Conservation (phyloP, 139 green algal genomes). For the Chlamydomonas applanata region DNA sequence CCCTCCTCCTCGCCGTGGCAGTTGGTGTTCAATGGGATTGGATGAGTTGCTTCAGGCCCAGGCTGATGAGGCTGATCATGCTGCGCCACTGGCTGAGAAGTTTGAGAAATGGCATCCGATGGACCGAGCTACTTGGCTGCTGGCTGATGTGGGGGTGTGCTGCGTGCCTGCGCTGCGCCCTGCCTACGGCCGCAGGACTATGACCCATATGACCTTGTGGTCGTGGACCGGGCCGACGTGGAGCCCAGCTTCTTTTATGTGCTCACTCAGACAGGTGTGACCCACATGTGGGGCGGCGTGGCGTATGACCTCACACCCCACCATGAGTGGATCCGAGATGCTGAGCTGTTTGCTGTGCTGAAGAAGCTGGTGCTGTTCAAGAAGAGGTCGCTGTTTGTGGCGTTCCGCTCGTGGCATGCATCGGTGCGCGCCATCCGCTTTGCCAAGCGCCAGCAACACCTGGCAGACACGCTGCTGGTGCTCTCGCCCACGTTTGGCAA, state of each 20-base stretch:
- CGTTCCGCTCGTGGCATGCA: slow-evolving; percentile 42
- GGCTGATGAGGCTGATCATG: too few species aligned
- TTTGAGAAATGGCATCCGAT: too few species aligned
- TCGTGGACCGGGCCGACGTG: slow-evolving; percentile 21
- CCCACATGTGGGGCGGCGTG: slow-evolving; percentile 21
- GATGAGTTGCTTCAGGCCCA: too few species aligned
- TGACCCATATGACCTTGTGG: slow-evolving; percentile 46
- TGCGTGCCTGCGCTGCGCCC: too few species aligned
- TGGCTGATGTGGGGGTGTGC: too few species aligned
- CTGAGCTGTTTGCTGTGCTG: slow-evolving; percentile 37
- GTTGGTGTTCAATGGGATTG: too few species aligned
- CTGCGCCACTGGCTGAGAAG: too few species aligned
- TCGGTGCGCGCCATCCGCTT: slow-evolving; percentile 22
- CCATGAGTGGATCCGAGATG: slow-evolving; percentile 40
- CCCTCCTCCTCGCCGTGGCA: too few species aligned
- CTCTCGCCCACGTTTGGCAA: slow-evolving; percentile 30
- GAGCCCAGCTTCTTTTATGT: slow-evolving; percentile 37
- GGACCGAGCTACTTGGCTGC: too few species aligned
- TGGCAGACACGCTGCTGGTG: background rate
- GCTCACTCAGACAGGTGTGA: slow-evolving; percentile 34
- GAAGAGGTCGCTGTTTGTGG: slow-evolving; percentile 35
- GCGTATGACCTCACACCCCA: slow-evolving; percentile 37
- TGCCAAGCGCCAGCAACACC: background rate
- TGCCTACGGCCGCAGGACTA: too few species aligned
- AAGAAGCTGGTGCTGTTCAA: slow-evolving; percentile 51